phyloP scores from a whole-genome alignment of 306 rosid species.

The Luffa aegyptiaca region DNA sequence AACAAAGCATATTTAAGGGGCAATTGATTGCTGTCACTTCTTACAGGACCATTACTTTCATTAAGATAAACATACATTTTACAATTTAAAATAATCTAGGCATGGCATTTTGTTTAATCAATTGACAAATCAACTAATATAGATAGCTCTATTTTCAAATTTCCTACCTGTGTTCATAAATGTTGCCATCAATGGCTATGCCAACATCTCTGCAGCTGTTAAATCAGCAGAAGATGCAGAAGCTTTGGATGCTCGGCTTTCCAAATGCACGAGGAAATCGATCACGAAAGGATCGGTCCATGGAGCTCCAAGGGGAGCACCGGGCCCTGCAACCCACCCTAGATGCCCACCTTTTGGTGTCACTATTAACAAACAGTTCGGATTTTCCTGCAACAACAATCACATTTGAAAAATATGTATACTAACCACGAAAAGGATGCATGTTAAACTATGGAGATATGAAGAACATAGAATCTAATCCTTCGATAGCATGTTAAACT shows the following conservation, averaged over 20 bases:
- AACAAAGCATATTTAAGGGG: background rate
- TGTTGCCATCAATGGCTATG: background rate
- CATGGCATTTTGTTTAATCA: background rate
- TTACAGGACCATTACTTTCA: background rate
- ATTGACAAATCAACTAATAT: background rate
- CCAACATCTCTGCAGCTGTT: background rate
- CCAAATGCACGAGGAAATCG: conserved; percentile 68
- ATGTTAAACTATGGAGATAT: background rate
- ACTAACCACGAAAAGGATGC: background rate
- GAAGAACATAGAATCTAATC: background rate
- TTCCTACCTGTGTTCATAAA: background rate
- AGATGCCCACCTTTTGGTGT: conserved; percentile 92
- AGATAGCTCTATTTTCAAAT: background rate
- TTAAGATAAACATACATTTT: background rate
- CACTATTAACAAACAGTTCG: conserved; percentile 76
- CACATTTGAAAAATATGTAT: background rate
- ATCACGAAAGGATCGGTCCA: conserved; percentile 83
- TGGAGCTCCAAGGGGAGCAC: conserved; percentile 73
- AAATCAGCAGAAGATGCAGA: conserved; percentile 5
- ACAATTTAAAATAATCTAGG: background rate
- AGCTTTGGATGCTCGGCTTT: conserved; percentile 24
- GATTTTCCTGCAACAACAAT: conserved; percentile 53
- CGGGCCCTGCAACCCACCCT: conserved; percentile 92
- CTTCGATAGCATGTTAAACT: background rate
- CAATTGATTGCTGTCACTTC: background rate